phyloP scores from a whole-genome alignment of 116 monocot species.

The Zostera marina region DNA sequence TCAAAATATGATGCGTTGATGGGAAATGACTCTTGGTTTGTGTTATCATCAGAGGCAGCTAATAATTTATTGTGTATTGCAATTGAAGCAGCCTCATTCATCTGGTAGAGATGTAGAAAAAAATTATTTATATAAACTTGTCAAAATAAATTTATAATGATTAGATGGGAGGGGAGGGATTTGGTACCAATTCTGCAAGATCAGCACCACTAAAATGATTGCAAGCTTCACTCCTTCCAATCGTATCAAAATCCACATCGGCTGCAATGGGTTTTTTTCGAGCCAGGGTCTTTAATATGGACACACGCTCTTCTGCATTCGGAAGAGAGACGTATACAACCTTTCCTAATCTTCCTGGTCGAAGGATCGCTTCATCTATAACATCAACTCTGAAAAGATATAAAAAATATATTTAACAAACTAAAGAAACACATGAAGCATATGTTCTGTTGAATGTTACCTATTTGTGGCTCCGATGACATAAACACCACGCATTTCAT shows the following conservation, averaged over 20 bases:
- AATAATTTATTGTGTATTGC: slow-evolving; percentile 44
- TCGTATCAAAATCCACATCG: slow-evolving; percentile 50
- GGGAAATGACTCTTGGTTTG: slow-evolving; percentile 4
- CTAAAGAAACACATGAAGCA: slow-evolving; percentile 1
- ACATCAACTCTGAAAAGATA: slow-evolving; percentile 54
- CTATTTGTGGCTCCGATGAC: slow-evolving; percentile 96
- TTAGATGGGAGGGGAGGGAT: neutral
- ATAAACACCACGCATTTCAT: slow-evolving; percentile 66
- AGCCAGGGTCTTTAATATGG: slow-evolving; percentile 63
- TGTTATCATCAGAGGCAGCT: slow-evolving; percentile 4
- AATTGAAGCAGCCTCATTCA: slow-evolving; percentile 64
- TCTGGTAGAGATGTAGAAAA: slow-evolving; percentile 15
- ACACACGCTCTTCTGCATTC: slow-evolving; percentile 40
- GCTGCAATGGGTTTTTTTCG: slow-evolving; percentile 48
- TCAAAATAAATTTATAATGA: neutral
- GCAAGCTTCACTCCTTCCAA: slow-evolving; percentile 47
- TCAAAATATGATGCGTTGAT: slow-evolving; percentile 62
- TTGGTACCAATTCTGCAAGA: slow-evolving; percentile 52
- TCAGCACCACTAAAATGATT: slow-evolving; percentile 78
- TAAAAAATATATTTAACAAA: neutral
- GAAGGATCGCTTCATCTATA: slow-evolving; percentile 64
- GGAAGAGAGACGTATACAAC: slow-evolving; percentile 77
- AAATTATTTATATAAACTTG: neutral
- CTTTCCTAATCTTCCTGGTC: slow-evolving; percentile 88
- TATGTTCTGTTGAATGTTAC: slow-evolving; percentile 13